These are phyloP conservation scores for Alliaria petiolata DNA, from an alignment of 345 rosid species.

Conservation along the genomic window DNA sequence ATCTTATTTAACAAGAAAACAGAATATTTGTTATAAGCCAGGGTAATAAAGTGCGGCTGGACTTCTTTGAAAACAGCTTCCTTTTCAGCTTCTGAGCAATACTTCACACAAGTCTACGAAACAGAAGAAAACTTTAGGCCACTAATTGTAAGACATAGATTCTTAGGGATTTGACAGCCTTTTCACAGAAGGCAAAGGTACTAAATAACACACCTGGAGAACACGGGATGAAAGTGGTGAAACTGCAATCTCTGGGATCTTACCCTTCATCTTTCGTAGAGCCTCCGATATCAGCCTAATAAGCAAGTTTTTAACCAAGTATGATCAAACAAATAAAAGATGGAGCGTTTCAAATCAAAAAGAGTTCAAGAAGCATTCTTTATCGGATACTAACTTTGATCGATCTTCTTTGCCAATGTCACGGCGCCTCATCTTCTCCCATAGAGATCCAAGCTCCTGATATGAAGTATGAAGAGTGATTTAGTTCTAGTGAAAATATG, in stretches of 20 bases:
- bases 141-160: background rate
- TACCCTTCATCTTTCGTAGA: slow-evolving; percentile 77
- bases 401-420: slow-evolving; percentile 80
- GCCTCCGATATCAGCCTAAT: slow-evolving; percentile 72
- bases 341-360: background rate
- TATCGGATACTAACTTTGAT: slow-evolving; percentile 52
- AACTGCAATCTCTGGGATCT: slow-evolving; percentile 81
- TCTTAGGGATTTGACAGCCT: background rate
- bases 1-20: slow-evolving; percentile 77
- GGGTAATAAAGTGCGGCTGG: slow-evolving; percentile 67
- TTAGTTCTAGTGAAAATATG: background rate
- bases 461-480: background rate
- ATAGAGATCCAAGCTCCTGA: slow-evolving; percentile 84
- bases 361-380: background rate
- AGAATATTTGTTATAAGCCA: slow-evolving; percentile 61
- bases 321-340: background rate
- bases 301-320: too few relatives aligned
- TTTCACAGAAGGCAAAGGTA: too few relatives aligned
- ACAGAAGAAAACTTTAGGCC: slow-evolving; percentile 3
- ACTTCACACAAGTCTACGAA: slow-evolving; percentile 70
- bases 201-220: slow-evolving; percentile 61
- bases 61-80: slow-evolving; percentile 72
- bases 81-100: slow-evolving; percentile 70
- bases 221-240: slow-evolving; percentile 92
- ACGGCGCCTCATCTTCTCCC: slow-evolving; percentile 96